These are phyloP conservation scores for Rutidosis leptorrhynchoides DNA, from an alignment of 129 eudicot species.

Conservation along the genomic window DNA sequence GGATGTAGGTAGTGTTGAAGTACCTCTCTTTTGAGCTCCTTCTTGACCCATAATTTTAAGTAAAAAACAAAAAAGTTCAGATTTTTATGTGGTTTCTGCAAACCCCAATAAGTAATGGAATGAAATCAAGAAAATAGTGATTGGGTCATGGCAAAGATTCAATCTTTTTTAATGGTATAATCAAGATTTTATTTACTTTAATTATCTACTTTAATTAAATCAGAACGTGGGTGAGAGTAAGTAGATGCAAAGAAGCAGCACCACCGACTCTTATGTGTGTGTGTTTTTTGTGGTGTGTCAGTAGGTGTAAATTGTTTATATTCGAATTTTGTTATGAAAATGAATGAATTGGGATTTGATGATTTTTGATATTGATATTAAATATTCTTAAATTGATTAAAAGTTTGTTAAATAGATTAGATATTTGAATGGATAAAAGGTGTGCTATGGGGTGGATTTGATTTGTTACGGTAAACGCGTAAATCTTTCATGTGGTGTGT, in stretches of 20 bases:
- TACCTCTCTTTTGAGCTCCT: slow-evolving; percentile 51
- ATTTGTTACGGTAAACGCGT: too few species aligned
- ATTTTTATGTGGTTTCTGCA: background rate
- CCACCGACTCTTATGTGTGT: slow-evolving; percentile 38
- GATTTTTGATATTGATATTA: too few species aligned
- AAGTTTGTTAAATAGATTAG: too few species aligned
- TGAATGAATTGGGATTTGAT: too few species aligned
- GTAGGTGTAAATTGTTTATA: slow-evolving; percentile 1
- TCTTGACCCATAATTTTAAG: slow-evolving; percentile 47
- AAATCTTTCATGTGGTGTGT: too few species aligned
- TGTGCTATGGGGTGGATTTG: background rate
- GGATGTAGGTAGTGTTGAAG: slow-evolving; percentile 39
- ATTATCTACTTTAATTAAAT: too few species aligned
- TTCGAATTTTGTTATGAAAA: too few species aligned
- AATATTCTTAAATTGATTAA: too few species aligned
- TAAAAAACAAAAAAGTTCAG: background rate
- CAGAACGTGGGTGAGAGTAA: slow-evolving; percentile 38
- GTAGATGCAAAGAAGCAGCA: slow-evolving; percentile 19
- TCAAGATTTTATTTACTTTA: background rate
- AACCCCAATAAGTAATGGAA: slow-evolving; percentile 16
- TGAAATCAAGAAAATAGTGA: slow-evolving; percentile 25
- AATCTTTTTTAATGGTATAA: slow-evolving; percentile 12
- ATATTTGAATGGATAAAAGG: background rate
- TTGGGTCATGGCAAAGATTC: slow-evolving; percentile 23
- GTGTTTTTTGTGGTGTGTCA: slow-evolving; percentile 16